These are phyloP conservation scores for Capniomyces stellatus DNA, from an alignment of 371 early-diverging fungal species.

Conservation along the genomic window DNA sequence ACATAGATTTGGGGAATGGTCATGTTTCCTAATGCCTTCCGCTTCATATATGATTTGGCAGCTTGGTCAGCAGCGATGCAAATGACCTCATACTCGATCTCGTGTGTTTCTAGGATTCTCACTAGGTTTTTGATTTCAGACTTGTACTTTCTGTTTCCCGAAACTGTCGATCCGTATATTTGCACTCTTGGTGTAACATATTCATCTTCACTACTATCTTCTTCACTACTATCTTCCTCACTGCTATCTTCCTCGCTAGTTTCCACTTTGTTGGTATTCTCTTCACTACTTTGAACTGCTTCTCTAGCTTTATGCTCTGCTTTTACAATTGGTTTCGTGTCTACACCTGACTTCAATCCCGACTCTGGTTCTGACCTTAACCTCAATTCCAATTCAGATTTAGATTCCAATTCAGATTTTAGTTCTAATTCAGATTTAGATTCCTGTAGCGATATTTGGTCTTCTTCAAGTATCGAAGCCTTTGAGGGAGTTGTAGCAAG, in stretches of 20 bases:
- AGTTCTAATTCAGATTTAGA: too few relatives aligned
- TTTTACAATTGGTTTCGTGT: too few relatives aligned
- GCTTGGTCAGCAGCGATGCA: slow-evolving; percentile 44
- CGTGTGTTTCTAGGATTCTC: slow-evolving; percentile 17
- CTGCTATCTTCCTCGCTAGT: neutral
- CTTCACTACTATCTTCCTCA: neutral
- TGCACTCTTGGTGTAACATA: slow-evolving; percentile 16
- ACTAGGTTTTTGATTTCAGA: slow-evolving; percentile 18
- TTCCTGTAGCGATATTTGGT: too few relatives aligned
- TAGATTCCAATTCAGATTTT: too few relatives aligned
- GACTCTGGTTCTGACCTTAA: too few relatives aligned
- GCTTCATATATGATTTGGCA: slow-evolving; percentile 40
- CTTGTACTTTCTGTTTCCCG: slow-evolving; percentile 27
- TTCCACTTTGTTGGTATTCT: neutral
- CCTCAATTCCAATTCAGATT: too few relatives aligned
- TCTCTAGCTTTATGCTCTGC: too few relatives aligned
- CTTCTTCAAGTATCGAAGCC: too few relatives aligned
- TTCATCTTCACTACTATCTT: neutral
- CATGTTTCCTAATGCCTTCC: slow-evolving; percentile 32
- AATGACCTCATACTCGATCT: slow-evolving; percentile 32
- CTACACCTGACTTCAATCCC: too few relatives aligned
- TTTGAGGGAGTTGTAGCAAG: too few relatives aligned
- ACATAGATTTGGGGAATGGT: slow-evolving; percentile 48
- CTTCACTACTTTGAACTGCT: too few relatives aligned
- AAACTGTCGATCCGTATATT: slow-evolving; percentile 26